phyloP scores from a whole-genome alignment of 306 rosid species.

The Vigna mungo region DNA sequence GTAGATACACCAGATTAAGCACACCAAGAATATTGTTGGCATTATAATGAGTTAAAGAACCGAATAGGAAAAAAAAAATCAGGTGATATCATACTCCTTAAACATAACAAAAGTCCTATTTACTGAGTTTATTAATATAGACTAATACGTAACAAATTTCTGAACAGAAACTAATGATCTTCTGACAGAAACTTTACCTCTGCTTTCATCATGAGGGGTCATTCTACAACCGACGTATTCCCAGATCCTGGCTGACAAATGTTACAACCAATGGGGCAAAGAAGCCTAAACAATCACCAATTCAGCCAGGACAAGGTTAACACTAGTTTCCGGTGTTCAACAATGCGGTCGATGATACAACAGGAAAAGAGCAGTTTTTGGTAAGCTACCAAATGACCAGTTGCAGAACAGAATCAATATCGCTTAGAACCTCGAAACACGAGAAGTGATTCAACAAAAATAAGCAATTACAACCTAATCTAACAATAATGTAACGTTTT shows the following conservation, averaged over 20 bases:
- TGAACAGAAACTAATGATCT: too few species aligned
- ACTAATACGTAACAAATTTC: too few species aligned
- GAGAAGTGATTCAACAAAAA: constrained; percentile 37
- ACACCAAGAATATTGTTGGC: too few species aligned
- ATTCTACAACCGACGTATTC: constrained; percentile 3
- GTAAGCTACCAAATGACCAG: not conserved
- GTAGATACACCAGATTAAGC: too few species aligned
- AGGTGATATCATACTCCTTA: too few species aligned
- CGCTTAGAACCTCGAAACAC: constrained; percentile 40
- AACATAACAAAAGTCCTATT: too few species aligned
- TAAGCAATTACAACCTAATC: constrained; percentile 47
- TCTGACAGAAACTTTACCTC: not conserved
- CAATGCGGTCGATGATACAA: not conserved
- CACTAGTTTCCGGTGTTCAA: not conserved
- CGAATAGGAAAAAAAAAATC: too few species aligned
- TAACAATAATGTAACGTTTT: constrained; percentile 47
- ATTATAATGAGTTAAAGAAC: too few species aligned
- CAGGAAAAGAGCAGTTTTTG: not conserved
- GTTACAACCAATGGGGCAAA: not conserved
- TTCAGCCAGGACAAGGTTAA: not conserved
- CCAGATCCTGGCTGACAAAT: not conserved
- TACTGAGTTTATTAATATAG: too few species aligned
- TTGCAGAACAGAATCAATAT: constrained; percentile 38
- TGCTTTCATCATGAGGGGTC: not conserved
- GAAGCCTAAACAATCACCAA: not conserved